These are phyloP conservation scores for Venturia pyrina DNA, from an alignment of 2,329 filamentous ascomycete genomes.

Conservation along the genomic window DNA sequence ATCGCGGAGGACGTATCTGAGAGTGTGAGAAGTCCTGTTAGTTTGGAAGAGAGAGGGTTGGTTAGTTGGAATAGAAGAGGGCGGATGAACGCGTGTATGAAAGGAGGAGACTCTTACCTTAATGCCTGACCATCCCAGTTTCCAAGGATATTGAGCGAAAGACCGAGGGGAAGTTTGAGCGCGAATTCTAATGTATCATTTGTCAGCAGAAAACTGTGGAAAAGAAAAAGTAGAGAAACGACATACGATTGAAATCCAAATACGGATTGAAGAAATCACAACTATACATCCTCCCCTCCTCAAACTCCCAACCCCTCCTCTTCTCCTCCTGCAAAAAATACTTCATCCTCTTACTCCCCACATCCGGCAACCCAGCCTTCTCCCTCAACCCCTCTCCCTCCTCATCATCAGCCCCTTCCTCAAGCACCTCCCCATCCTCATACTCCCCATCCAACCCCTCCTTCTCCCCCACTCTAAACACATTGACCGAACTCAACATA, in stretches of 20 bases:
- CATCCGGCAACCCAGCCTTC: slow-evolving; percentile 30
- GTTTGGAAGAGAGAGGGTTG: neutral
- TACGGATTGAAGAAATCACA: slow-evolving; percentile 86
- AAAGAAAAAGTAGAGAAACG: neutral
- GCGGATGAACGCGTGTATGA: neutral
- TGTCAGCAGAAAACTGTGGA: too few species aligned
- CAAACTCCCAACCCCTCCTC: slow-evolving; percentile 49
- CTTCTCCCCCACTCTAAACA: slow-evolving; percentile 54
- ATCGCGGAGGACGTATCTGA: slow-evolving; percentile 90
- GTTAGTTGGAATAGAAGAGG: neutral
- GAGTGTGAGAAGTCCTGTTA: slow-evolving; percentile 47
- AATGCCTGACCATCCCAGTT: slow-evolving; percentile 12
- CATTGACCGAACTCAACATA: slow-evolving; percentile 70
- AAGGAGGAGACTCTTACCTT: neutral
- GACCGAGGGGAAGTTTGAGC: slow-evolving; percentile 12
- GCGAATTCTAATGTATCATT: slow-evolving; percentile 9
- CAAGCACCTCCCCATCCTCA: slow-evolving; percentile 20
- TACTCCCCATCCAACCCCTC: slow-evolving; percentile 12
- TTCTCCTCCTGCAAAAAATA: slow-evolving; percentile 48
- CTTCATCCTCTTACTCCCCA: slow-evolving; percentile 43
- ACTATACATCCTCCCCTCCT: slow-evolving; percentile 50
- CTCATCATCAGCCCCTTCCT: slow-evolving; percentile 18
- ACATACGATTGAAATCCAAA: slow-evolving; percentile 66
- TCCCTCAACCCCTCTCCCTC: slow-evolving; percentile 30
- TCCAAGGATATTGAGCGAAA: slow-evolving; percentile 6